A percentile compares a stretch with the other conserved stretches of the same genome.
These are phyloP conservation scores for Panus rudis DNA, from an alignment of 768 basidiomycete species.

Conservation along the genomic window DNA sequence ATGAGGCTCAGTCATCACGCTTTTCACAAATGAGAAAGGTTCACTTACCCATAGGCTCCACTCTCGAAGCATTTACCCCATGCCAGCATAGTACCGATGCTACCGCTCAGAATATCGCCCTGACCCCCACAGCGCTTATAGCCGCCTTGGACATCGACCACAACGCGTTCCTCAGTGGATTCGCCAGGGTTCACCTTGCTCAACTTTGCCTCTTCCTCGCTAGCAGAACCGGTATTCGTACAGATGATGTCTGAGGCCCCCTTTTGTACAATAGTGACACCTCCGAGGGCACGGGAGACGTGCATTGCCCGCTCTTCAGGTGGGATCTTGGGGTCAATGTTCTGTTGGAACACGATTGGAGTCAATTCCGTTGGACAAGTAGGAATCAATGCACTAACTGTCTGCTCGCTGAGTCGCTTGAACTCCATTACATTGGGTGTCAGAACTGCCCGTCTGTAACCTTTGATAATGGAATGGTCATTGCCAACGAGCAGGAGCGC, in stretches of 20 bases:
- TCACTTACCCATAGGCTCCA: slow-evolving; percentile 64
- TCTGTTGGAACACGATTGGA: slow-evolving; percentile 12
- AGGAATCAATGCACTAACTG: slow-evolving; percentile 34
- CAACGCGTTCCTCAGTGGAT: slow-evolving; percentile 43
- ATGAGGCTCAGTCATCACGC: slow-evolving; percentile 5
- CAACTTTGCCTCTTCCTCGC: slow-evolving; percentile 34
- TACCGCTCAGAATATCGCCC: slow-evolving; percentile 88
- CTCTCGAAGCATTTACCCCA: slow-evolving; percentile 94
- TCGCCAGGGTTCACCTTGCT: slow-evolving; percentile 18
- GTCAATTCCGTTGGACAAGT: neutral
- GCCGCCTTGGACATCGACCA: slow-evolving; percentile 73
- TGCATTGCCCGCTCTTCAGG: slow-evolving; percentile 52
- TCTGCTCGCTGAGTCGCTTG: slow-evolving; percentile 67
- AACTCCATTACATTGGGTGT: slow-evolving; percentile 97
- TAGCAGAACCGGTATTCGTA: slow-evolving; percentile 57
- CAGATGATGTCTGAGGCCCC: slow-evolving; percentile 79
- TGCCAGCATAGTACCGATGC: slow-evolving; percentile 83
- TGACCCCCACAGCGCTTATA: slow-evolving; percentile 93
- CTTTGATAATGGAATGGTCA: slow-evolving; percentile 65
- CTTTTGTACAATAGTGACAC: slow-evolving; percentile 88
- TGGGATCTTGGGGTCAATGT: slow-evolving; percentile 48
- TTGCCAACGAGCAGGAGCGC: slow-evolving; percentile 79
- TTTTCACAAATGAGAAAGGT: neutral
- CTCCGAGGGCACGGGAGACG: slow-evolving; percentile 72
- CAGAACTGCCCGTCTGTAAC: slow-evolving; percentile 81